phyloP scores from a whole-genome alignment of 78 protist genomes.

The Pigoraptor vietnamica region DNA sequence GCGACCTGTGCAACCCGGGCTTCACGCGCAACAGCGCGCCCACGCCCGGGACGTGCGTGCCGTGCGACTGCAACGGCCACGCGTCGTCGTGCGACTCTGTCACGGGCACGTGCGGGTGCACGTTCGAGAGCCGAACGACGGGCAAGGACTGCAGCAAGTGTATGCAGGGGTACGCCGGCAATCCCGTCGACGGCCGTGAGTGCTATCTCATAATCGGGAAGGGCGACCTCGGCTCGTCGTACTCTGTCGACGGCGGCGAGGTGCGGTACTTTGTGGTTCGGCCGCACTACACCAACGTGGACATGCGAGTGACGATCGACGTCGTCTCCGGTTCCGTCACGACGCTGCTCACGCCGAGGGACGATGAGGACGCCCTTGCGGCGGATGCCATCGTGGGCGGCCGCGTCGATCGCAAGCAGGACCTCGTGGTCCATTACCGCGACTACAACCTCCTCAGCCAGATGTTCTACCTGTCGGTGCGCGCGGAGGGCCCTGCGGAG shows the following conservation, averaged over 20 bases:
- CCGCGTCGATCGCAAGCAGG: not conserved
- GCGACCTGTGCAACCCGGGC: not conserved
- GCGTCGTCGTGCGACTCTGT: not conserved
- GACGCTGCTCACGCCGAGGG: not conserved
- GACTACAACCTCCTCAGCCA: not conserved
- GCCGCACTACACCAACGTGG: not conserved
- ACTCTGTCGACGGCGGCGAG: not conserved
- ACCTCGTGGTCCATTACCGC: not conserved
- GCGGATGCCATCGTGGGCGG: not conserved
- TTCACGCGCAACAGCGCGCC: not conserved
- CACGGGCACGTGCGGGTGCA: not conserved
- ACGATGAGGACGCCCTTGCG: not conserved
- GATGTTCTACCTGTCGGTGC: not conserved
- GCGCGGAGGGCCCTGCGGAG: not conserved
- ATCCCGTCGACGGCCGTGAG: not conserved
- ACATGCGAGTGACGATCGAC: not conserved
- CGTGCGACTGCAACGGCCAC: constrained; percentile 3
- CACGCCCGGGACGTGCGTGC: not conserved
- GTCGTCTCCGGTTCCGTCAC: not conserved
- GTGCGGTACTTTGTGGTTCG: not conserved
- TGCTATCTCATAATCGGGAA: not conserved
- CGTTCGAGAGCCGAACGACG: not conserved
- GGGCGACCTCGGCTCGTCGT: not conserved
- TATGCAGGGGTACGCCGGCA: not conserved
- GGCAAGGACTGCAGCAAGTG: not conserved